A percentile compares a stretch with the other conserved stretches of the same genome.
Evolutionary conservation across 192 early-diverging fungal genomes (phyloP).

Genomic region (Phycomyces nitens): DNA sequence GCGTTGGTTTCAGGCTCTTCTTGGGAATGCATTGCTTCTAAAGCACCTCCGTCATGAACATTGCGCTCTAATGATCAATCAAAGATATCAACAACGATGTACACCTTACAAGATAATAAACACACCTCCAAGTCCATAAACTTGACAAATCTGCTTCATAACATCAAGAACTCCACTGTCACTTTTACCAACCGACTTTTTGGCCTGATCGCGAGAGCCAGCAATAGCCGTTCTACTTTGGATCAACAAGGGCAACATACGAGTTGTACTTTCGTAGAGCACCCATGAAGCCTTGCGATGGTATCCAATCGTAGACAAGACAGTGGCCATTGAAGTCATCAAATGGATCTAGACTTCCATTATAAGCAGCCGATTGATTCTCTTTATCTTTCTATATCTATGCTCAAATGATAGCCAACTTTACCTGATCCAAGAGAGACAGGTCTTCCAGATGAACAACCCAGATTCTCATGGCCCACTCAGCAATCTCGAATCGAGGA

Average conservation of each 20-base stretch:
- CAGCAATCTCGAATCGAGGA: slow-evolving; percentile 49
- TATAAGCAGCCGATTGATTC: no score
- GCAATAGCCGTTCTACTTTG: slow-evolving; percentile 22
- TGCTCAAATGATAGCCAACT: not conserved
- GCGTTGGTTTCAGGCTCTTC: not conserved
- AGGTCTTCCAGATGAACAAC: slow-evolving; percentile 51
- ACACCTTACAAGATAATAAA: not conserved
- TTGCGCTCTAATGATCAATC: slow-evolving; percentile 4
- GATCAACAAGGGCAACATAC: slow-evolving; percentile 31
- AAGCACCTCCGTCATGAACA: slow-evolving; percentile 28
- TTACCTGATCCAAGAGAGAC: slow-evolving; percentile 54
- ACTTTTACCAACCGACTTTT: slow-evolving; percentile 2
- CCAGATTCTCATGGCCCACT: slow-evolving; percentile 63
- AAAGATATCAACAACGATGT: not conserved
- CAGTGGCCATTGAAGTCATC: slow-evolving; percentile 26
- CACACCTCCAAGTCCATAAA: slow-evolving; percentile 58
- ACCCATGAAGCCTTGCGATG: slow-evolving; percentile 33
- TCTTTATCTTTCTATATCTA: no score
- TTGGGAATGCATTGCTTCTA: slow-evolving; percentile 13
- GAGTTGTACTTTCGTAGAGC: slow-evolving; percentile 29
- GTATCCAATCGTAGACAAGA: slow-evolving; percentile 29
- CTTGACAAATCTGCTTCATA: slow-evolving; percentile 64
- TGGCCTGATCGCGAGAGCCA: not conserved
- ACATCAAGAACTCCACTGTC: slow-evolving; percentile 60
- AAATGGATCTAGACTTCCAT: slow-evolving; percentile 27